Base-by-base conservation (phyloP, 2,329 filamentous ascomycete genomes). In the Lasiodiplodia theobromae region DNA sequence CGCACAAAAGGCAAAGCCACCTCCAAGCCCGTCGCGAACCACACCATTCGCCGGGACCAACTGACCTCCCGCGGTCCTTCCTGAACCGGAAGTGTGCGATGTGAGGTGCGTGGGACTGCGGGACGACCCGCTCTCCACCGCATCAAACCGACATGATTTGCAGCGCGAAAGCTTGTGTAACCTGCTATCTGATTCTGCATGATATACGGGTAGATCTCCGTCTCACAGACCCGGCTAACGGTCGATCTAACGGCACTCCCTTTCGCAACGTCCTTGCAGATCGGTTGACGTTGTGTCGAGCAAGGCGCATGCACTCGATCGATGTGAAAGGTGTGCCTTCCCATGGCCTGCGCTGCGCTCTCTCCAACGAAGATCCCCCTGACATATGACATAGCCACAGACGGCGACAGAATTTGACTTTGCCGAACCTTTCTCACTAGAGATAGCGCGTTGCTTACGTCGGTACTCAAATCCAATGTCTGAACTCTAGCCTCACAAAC, bases 81-180 rank as follows among this genome's bases (percentile, higher is more conserved):
- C 58, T 4, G 18, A 63, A 23, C 7, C 7, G 58, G 58, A 34
- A 63, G 23, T 49, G 8, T 16, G 44, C 21, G 58, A 63, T 31
- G 58, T 7, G 40, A 34, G 58, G 14, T 21, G 58, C 31, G 40
- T 49, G 44, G 31, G 14, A 38, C 47, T 31, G 60, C 60, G 60
- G 60, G 44, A 52, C 60, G 60, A 52, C 21, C 60, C 60, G 60
- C 60, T 64, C 60, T 64, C 47, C 47, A 40, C 60, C 34, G 47
- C 47, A 25, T 64, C 47, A 38, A 38, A 34, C 47, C 28, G 23
- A 38, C 47, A n/a, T 52, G 44, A 64, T 64, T 64, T 52, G 44
- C 60, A 16, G 11, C 11, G 28, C 8, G 44, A 52, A 64, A 64
- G 60, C 60, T 64, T 52, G 60, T 64, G 16, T 31, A n/a, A 38